Conservation (phyloP, 2,329 filamentous ascomycete genomes). For the Dichotomopilus funicola region DNA sequence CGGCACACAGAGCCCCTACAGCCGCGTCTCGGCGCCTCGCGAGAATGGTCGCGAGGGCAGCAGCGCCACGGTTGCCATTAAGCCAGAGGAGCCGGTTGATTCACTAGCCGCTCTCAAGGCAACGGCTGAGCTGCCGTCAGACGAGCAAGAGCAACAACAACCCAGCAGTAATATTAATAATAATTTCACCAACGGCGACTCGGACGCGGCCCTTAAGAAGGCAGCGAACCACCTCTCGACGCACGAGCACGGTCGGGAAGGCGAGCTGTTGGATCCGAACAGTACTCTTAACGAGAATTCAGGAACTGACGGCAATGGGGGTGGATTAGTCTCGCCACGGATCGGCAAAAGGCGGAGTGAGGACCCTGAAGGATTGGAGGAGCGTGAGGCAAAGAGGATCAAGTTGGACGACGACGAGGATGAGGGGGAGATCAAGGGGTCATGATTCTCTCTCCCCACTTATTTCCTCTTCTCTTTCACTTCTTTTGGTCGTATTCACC, state of each 20-base stretch:
- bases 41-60: slow-evolving; percentile 1
- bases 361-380: slow-evolving; percentile 22
- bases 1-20: slow-evolving; percentile 41
- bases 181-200: slow-evolving; percentile 24
- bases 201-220: slow-evolving; percentile 28
- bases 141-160: not conserved
- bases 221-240: slow-evolving; percentile 28
- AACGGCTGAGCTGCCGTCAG: not conserved
- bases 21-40: not conserved
- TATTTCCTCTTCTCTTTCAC: not conserved
- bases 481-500: not conserved
- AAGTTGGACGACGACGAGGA: slow-evolving; percentile 21
- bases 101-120: not conserved
- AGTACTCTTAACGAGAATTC: slow-evolving; percentile 8
- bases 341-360: slow-evolving; percentile 26
- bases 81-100: slow-evolving; percentile 11
- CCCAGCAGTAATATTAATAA: slow-evolving; percentile 7
- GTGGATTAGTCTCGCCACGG: slow-evolving; percentile 23
- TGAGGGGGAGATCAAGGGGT: slow-evolving; percentile 24
- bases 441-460: not conserved
- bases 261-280: no score
- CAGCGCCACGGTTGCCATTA: slow-evolving; percentile 4
- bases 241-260: slow-evolving; percentile 14
- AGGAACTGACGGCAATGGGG: slow-evolving; percentile 5
- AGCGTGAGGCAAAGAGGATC: slow-evolving; percentile 22